Conservation (phyloP, 2,329 filamentous ascomycete genomes). For the Pseudodiploospora longispora region DNA sequence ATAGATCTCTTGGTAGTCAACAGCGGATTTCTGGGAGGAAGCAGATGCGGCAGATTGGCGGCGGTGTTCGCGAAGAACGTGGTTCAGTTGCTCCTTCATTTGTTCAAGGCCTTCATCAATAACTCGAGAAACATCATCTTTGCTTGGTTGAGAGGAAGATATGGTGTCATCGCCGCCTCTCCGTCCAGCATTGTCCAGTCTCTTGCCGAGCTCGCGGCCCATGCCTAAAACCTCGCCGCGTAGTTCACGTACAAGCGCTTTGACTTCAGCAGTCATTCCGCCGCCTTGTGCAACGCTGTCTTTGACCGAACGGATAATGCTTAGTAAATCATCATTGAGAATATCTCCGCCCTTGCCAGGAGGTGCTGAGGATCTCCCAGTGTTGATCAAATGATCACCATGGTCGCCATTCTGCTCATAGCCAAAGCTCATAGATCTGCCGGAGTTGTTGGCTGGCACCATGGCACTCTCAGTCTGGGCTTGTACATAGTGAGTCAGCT, state of each 20-base stretch:
- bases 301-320: constrained; percentile 78
- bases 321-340: constrained; percentile 70
- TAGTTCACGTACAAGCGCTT: constrained; percentile 80
- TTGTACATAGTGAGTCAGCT: constrained; percentile 58
- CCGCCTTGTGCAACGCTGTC: constrained; percentile 85
- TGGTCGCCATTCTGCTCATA: constrained; percentile 29
- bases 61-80: constrained; percentile 67
- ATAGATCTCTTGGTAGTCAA: constrained; percentile 81
- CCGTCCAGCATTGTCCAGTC: constrained; percentile 62
- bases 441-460: constrained; percentile 18
- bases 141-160: constrained; percentile 34
- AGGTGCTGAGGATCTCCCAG: constrained; percentile 37
- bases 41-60: constrained; percentile 58
- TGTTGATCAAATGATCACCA: constrained; percentile 33
- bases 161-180: constrained; percentile 39
- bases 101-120: constrained; percentile 74
- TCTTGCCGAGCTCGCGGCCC: constrained; percentile 82
- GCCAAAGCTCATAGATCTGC: constrained; percentile 32
- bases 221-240: constrained; percentile 90
- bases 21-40: constrained; percentile 48
- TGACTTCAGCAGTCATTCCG: constrained; percentile 84
- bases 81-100: constrained; percentile 76
- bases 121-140: constrained; percentile 65
- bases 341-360: constrained; percentile 40
- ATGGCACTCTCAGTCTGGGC: constrained; percentile 36